These are phyloP conservation scores for Aspergillus fijiensis DNA, from an alignment of 2,329 filamentous ascomycete species.

Conservation along the genomic window DNA sequence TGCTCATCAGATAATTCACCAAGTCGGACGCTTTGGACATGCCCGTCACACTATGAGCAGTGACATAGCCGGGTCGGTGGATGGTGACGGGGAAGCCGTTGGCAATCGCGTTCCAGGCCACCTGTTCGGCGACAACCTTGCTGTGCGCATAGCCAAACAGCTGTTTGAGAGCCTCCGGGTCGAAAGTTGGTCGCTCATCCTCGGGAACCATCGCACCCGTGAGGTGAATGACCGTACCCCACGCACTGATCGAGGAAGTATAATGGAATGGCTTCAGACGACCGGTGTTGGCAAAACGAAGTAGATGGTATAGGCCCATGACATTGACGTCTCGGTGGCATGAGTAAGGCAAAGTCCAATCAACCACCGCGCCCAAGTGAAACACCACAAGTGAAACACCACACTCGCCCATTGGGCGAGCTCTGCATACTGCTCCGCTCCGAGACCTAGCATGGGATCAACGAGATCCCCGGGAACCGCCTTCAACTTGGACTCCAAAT, in stretches of 20 bases:
- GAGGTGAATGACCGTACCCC: conserved; percentile 12
- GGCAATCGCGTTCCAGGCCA: conserved; percentile 18
- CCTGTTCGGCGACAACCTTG: conserved; percentile 22
- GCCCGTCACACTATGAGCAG: conserved; percentile 19
- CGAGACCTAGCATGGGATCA: conserved; percentile 3
- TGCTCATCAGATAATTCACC: conserved; percentile 17
- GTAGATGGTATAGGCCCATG: conserved; percentile 5
- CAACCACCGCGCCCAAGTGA: conserved; percentile 13
- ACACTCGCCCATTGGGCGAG: conserved; percentile 14
- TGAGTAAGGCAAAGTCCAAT: conserved; percentile 16
- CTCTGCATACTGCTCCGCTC: not conserved
- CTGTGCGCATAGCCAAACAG: conserved; percentile 21
- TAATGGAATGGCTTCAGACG: conserved; percentile 21
- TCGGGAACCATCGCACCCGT: conserved; percentile 7
- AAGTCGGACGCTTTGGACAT: conserved; percentile 18
- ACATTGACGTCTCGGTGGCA: conserved; percentile 14
- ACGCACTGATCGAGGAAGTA: conserved; percentile 19
- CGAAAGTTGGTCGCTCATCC: conserved; percentile 7
- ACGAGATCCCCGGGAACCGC: conserved; percentile 8
- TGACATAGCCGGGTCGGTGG: conserved; percentile 21
- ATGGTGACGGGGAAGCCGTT: conserved; percentile 21
- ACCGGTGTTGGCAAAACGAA: conserved; percentile 11
- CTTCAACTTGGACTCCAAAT: conserved; percentile 8
- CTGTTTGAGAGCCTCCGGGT: conserved; percentile 1
- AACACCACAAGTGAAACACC: conserved; percentile 18